These are phyloP conservation scores for Populus hybrid DNA, from an alignment of 441 rosid genomes.

Conservation along the genomic window DNA sequence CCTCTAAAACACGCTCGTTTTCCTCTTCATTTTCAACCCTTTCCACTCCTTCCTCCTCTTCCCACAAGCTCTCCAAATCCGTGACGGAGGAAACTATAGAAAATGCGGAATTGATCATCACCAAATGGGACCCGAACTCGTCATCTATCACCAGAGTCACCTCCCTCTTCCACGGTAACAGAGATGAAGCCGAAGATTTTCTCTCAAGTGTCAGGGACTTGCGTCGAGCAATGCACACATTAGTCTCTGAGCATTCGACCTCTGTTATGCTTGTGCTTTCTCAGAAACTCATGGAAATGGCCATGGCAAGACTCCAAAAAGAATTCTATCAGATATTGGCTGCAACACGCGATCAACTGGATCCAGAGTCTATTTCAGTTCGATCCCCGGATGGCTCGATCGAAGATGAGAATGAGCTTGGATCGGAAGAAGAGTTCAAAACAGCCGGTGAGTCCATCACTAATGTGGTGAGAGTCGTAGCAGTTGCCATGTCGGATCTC, in stretches of 20 bases:
- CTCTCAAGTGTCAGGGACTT: slow-evolving; percentile 42
- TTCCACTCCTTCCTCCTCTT: slow-evolving; percentile 5
- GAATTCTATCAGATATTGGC: slow-evolving; percentile 55
- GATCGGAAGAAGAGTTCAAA: slow-evolving; percentile 30
- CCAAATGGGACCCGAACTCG: slow-evolving; percentile 54
- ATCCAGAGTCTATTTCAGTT: slow-evolving; percentile 47
- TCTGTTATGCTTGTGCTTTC: slow-evolving; percentile 46
- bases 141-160: slow-evolving; percentile 27
- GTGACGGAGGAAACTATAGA: slow-evolving; percentile 35
- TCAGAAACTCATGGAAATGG: slow-evolving; percentile 51
- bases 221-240: slow-evolving; percentile 55
- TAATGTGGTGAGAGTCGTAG: slow-evolving; percentile 38
- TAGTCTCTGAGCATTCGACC: slow-evolving; percentile 30
- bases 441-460: slow-evolving; percentile 33
- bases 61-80: slow-evolving; percentile 36
- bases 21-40: slow-evolving; percentile 23
- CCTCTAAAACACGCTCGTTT: slow-evolving; percentile 26
- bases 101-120: slow-evolving; percentile 48
- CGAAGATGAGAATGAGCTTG: slow-evolving; percentile 17
- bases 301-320: slow-evolving; percentile 60
- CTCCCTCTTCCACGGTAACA: slow-evolving; percentile 37
- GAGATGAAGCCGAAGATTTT: slow-evolving; percentile 51
- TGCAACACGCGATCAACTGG: slow-evolving; percentile 27
- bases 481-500: slow-evolving; percentile 39
- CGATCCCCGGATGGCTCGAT: slow-evolving; percentile 40